Percentiles rank a stretch among this genome's conserved stretches.
phyloP scores from a whole-genome alignment of 2,329 filamentous ascomycete genomes.

The Coniella vitis region DNA sequence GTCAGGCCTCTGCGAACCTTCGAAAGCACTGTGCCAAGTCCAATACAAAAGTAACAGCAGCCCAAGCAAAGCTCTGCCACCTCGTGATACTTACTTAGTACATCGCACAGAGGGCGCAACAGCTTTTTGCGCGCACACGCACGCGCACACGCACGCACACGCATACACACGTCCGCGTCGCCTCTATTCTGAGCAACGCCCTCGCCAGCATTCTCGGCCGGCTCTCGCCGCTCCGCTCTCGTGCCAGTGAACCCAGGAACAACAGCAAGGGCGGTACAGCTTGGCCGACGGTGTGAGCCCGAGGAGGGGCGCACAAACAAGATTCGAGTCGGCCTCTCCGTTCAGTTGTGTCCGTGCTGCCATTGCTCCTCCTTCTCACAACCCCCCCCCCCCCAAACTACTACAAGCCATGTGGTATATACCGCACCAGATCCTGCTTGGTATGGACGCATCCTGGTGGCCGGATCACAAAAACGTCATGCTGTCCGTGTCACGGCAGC shows the following conservation, averaged over 20 bases:
- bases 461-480: not conserved
- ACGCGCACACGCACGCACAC: too few species aligned
- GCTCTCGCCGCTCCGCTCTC: too few species aligned
- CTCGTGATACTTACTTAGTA: too few species aligned
- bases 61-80: not conserved
- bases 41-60: not conserved
- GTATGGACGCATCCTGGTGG: not conserved
- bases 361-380: not conserved
- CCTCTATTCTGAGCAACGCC: too few species aligned
- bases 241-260: too few species aligned
- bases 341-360: not conserved
- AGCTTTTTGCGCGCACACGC: too few species aligned
- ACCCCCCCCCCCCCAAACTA: not conserved
- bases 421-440: not conserved
- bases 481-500: not conserved
- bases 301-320: slow-evolving; percentile 3
- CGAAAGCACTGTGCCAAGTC: not conserved
- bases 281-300: not conserved
- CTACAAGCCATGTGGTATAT: not conserved
- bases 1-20: not conserved
- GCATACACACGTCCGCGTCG: too few species aligned
- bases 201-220: too few species aligned
- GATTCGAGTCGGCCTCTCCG: slow-evolving; percentile 8
- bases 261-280: not conserved
- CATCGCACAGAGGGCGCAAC: too few species aligned